Conservation (phyloP, 1,284 basidiomycete genomes). For the Xanthoconium separans region DNA sequence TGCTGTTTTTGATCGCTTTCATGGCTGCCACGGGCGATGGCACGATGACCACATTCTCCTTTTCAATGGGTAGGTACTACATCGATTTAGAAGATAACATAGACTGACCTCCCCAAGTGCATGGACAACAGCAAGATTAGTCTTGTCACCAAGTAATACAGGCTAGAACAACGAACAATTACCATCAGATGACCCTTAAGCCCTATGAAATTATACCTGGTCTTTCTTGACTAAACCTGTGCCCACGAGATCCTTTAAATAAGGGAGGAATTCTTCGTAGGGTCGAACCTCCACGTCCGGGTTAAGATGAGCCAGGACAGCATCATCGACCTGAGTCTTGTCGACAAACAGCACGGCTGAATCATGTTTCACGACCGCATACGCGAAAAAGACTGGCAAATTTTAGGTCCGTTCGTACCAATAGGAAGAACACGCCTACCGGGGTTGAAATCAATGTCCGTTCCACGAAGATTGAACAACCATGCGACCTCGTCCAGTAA, state of each 20-base stretch:
- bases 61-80: conserved; percentile 2
- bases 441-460: conserved; percentile 92
- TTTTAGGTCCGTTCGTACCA: background rate
- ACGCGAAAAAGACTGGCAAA: conserved; percentile 85
- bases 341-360: conserved; percentile 77
- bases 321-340: conserved; percentile 57
- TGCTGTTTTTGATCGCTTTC: conserved; percentile 88
- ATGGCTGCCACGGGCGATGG: conserved; percentile 79
- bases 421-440: conserved; percentile 34
- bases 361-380: conserved; percentile 76
- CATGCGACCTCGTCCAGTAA: conserved; percentile 91
- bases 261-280: conserved; percentile 69
- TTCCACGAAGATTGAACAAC: conserved; percentile 93
- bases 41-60: conserved; percentile 59
- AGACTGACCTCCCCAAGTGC: conserved; percentile 62
- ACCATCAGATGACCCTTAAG: background rate
- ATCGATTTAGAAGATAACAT: background rate
- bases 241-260: conserved; percentile 52
- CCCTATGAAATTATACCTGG: conserved; percentile 31
- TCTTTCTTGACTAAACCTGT: conserved; percentile 47
- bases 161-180: conserved; percentile 36
- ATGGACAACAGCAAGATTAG: conserved; percentile 77
- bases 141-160: conserved; percentile 68
- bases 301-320: conserved; percentile 59
- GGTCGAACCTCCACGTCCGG: conserved; percentile 65